Percentiles rank a stretch among this genome's conserved stretches.
These are phyloP conservation scores for Quercus cerris DNA, from an alignment of 306 rosid genomes.

Conservation along the genomic window DNA sequence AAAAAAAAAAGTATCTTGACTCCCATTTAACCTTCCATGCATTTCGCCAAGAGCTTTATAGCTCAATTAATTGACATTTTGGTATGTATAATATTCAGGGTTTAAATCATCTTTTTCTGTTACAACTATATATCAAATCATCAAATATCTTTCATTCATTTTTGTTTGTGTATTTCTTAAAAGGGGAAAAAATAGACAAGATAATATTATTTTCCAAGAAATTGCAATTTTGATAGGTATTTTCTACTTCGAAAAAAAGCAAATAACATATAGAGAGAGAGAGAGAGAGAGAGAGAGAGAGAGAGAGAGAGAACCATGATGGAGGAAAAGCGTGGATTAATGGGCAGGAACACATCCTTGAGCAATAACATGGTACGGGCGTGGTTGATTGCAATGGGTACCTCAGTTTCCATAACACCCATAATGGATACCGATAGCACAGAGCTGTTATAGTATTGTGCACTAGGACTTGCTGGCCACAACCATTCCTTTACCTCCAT, in stretches of 20 bases:
- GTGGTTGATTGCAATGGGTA: slow-evolving; percentile 39
- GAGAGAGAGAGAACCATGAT: slow-evolving; percentile 36
- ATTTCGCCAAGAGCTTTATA: too few relatives aligned
- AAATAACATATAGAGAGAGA: neutral
- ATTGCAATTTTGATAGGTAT: neutral
- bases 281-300: neutral
- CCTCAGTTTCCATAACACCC: slow-evolving; percentile 46
- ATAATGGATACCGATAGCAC: slow-evolving; percentile 34
- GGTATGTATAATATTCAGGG: too few relatives aligned
- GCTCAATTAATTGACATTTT: too few relatives aligned
- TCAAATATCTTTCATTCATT: too few relatives aligned
- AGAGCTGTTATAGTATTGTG: slow-evolving; percentile 49
- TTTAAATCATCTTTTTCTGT: too few relatives aligned
- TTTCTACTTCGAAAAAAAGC: neutral
- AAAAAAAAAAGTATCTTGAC: too few relatives aligned
- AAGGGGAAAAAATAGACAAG: too few relatives aligned
- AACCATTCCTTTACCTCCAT: slow-evolving; percentile 7
- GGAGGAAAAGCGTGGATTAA: slow-evolving; percentile 57
- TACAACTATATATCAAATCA: too few relatives aligned
- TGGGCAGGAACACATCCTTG: slow-evolving; percentile 37
- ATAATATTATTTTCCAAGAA: too few relatives aligned
- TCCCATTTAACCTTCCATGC: too few relatives aligned
- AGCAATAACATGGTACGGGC: slow-evolving; percentile 17
- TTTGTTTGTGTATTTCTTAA: too few relatives aligned
- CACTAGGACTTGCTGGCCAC: slow-evolving; percentile 58